These are phyloP conservation scores for Cercospora sp. DNA, from an alignment of 2,329 filamentous ascomycete species.

Conservation along the genomic window DNA sequence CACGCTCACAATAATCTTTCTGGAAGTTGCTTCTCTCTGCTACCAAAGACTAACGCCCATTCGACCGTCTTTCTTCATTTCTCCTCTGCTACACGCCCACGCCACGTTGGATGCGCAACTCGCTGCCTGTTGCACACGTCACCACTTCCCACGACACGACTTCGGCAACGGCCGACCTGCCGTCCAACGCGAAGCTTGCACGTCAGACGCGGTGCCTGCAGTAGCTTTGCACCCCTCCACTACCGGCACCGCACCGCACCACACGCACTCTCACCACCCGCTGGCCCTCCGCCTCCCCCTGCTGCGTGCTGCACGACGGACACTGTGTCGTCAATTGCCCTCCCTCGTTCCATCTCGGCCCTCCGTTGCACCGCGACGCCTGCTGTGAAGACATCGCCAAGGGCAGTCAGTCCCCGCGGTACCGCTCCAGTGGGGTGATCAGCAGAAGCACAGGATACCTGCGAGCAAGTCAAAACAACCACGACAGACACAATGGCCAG, in stretches of 20 bases:
- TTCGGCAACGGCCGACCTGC: background rate
- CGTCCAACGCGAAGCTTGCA: slow-evolving; percentile 4
- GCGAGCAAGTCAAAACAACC: background rate
- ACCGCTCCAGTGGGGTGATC: background rate
- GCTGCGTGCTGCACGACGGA: background rate
- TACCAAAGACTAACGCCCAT: background rate
- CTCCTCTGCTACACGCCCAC: background rate
- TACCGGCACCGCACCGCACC: background rate
- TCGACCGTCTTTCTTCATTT: background rate
- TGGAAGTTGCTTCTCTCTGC: background rate
- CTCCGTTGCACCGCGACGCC: background rate
- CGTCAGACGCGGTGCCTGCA: slow-evolving; percentile 12
- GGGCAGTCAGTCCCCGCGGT: background rate
- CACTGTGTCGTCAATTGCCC: background rate
- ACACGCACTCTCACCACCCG: background rate
- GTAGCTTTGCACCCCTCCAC: slow-evolving; percentile 12
- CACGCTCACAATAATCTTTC: slow-evolving; percentile 1
- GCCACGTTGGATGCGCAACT: background rate
- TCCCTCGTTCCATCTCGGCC: background rate
- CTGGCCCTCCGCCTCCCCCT: background rate
- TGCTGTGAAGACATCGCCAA: background rate
- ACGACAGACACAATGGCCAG: slow-evolving; percentile 20
- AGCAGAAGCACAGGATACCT: background rate
- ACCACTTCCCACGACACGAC: background rate
- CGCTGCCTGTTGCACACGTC: background rate